phyloP scores from a whole-genome alignment of 2,329 filamentous ascomycete species.

The Colletotrichum coccodes region DNA sequence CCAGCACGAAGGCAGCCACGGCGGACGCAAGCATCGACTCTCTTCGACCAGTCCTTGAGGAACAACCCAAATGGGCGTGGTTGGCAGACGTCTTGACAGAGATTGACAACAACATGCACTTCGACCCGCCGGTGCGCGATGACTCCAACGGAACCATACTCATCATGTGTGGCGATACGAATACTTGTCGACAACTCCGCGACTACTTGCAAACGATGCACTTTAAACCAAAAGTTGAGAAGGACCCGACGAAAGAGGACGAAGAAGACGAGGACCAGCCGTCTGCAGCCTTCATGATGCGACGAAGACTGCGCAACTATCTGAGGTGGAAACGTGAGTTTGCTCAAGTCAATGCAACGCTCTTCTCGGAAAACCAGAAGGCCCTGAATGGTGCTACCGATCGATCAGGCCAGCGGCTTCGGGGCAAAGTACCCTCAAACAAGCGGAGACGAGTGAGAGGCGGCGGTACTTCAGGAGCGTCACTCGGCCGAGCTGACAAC shows the following conservation, averaged over 20 bases:
- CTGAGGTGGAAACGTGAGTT: slow-evolving; percentile 92
- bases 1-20: slow-evolving; percentile 61
- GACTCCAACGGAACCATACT: slow-evolving; percentile 92
- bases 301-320: slow-evolving; percentile 86
- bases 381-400: slow-evolving; percentile 75
- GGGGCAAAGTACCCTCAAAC: slow-evolving; percentile 78
- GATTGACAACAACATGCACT: slow-evolving; percentile 90
- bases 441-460: slow-evolving; percentile 89
- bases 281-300: slow-evolving; percentile 90
- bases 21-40: slow-evolving; percentile 64
- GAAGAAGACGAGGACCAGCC: slow-evolving; percentile 66
- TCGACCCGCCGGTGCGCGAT: slow-evolving; percentile 80
- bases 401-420: slow-evolving; percentile 57
- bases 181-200: slow-evolving; percentile 86
- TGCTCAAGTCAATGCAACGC: slow-evolving; percentile 80
- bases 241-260: slow-evolving; percentile 49
- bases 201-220: slow-evolving; percentile 95
- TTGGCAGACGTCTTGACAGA: slow-evolving; percentile 92
- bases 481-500: slow-evolving; percentile 73
- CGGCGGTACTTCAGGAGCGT: slow-evolving; percentile 70
- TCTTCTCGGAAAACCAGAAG: slow-evolving; percentile 85
- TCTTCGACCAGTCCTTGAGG: slow-evolving; percentile 85
- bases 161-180: slow-evolving; percentile 93
- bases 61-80: slow-evolving; percentile 92
- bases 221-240: slow-evolving; percentile 66